Base-by-base conservation (phyloP, 495 filamentous ascomycete genomes). In the Penicillium cosmopolitanum region DNA sequence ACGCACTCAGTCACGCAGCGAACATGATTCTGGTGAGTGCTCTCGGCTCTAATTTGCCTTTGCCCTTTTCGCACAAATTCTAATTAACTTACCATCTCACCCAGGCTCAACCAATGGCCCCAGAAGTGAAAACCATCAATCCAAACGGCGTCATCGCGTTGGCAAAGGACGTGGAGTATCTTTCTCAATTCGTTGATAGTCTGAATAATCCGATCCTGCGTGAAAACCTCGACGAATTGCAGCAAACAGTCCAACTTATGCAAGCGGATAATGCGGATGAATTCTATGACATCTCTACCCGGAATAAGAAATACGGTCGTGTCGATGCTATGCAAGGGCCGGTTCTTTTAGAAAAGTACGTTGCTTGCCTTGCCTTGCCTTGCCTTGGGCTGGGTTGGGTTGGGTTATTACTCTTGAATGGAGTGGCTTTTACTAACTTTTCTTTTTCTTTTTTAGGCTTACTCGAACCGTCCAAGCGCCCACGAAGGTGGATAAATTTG, bases 291-390 rank as follows among this genome's bases (percentile, higher is more conserved):
- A 85, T 91, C 36, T 87, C 87, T 3, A 90, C 84, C 0, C 74
- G 92, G 50, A 96, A 96, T 73, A 91, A 88, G 79, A 95, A 96
- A 72, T 99, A 96, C 67, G 89, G 91, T 5, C 87, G 88, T 50
- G 95, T 99, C n/a, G 90, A 97, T 74, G 86, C 88, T 38, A 77
- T 92, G 73, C 92, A 93, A 69, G 95, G 94, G 0, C 91, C 92
- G 0, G 73, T 90, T 12, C 67, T 99, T 60, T 72, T 97, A 28
- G 93, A 97, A 75, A 98, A 98, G 92, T 91, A 78, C 60, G 81
- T 71, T 38, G 8, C 28, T 31, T 31, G 28, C 28, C 8, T 9
- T 31, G 28, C 23, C 23, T 23, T 23, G 23, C 23, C 3, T n/a
- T n/a, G n/a, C 23, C 23, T 4, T 23, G 23, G 23, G 23, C 23